These are phyloP conservation scores for Fusarium transvaalense DNA, from an alignment of 2,329 filamentous ascomycete genomes.

Conservation along the genomic window DNA sequence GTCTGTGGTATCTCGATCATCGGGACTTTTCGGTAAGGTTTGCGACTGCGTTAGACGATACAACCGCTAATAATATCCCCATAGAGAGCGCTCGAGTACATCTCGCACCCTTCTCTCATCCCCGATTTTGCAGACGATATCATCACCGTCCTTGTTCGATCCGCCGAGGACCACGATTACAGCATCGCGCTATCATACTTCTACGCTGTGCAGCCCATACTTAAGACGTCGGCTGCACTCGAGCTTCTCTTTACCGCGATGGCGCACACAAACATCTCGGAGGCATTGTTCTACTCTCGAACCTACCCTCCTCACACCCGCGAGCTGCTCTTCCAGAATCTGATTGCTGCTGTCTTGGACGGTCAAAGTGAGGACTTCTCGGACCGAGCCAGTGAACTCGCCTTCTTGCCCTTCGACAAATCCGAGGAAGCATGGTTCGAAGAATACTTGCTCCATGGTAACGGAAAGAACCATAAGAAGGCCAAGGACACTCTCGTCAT, in stretches of 20 bases:
- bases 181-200: constrained; percentile 82
- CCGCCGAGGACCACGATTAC: constrained; percentile 70
- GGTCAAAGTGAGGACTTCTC: constrained; percentile 58
- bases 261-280: constrained; percentile 73
- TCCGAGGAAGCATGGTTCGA: constrained; percentile 82
- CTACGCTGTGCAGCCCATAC: constrained; percentile 77
- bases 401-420: constrained; percentile 77
- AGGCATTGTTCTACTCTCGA: constrained; percentile 80
- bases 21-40: constrained; percentile 71
- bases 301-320: constrained; percentile 72
- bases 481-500: constrained; percentile 81
- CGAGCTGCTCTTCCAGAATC: constrained; percentile 73
- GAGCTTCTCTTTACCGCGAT: constrained; percentile 78
- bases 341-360: constrained; percentile 71
- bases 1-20: constrained; percentile 83
- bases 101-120: constrained; percentile 82
- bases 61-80: constrained; percentile 4
- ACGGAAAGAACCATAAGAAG: constrained; percentile 72
- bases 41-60: not conserved
- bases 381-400: constrained; percentile 74
- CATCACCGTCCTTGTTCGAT: constrained; percentile 74
- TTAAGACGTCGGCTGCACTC: constrained; percentile 73
- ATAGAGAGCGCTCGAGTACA: constrained; percentile 76
- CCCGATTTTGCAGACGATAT: constrained; percentile 89
- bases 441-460: constrained; percentile 73